Base-by-base conservation (phyloP, 116 monocot genomes). In the Phalaenopsis hybrid region DNA sequence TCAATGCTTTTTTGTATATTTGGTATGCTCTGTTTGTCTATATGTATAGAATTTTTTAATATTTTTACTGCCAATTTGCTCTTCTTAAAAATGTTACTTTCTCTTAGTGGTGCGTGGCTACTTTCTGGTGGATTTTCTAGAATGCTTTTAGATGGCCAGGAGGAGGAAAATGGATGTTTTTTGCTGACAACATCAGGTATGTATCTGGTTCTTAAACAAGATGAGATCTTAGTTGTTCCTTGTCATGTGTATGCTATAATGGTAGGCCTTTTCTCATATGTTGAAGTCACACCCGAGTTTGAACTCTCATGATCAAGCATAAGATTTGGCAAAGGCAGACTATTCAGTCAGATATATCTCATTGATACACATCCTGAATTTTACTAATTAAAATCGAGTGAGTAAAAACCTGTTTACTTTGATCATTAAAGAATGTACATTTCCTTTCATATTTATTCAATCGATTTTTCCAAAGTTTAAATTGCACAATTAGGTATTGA, bases 171-270 rank as follows among this genome's bases (percentile, higher is more conserved):
- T 17, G 89, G 85, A 11, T 80, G 75, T 44, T 90, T 84, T 68
- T 49, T 74, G 28, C 79, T 97, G 72, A 87, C 91, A 28, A 83
- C 81, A 75, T 85, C 97, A 90, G 97, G 97, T 80, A 92, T 84
- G 81, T 76, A 45, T 57, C 44, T 12, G 28, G 15, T 48, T 57
- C 57, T 23, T 33, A 12, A 72, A 20, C 72, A 45, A 76, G 43
- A 41, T 75, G 2, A 1, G 46, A 45, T n/a, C 9, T 25, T 44
- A 31, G 25, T 77, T 28, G 28, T 77, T 77, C 51, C 51, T 77
- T 77, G 13, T 77, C 28, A 10, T 52, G 51, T 31, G 5, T 52
- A 77, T n/a, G 18, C 75, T 46, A 7, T 18, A 46, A 75, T n/a
- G 15, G 15, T 55, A 72, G 16, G 37, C 16, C 28, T 34, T 72